Base-by-base conservation (phyloP, 2,329 filamentous ascomycete species). In the Nemania abortiva region DNA sequence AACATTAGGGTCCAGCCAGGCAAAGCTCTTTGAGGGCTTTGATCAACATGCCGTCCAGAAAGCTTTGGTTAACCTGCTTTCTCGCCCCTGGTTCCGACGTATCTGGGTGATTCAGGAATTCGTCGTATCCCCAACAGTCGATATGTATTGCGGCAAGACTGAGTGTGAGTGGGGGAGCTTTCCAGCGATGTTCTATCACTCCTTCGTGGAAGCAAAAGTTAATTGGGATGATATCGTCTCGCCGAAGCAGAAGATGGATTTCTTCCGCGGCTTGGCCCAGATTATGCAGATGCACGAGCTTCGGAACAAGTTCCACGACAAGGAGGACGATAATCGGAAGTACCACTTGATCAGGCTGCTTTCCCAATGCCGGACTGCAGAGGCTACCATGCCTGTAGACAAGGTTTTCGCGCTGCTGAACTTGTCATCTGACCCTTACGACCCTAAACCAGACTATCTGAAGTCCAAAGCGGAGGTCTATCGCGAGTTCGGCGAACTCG, bases 281-380 rank as follows among this genome's bases (percentile, higher is more conserved):
- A 63, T 60, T 11, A 55, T 54, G 49, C 59, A 55, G 24, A 63
- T 54, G 59, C 34, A 63, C 18, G 59, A 55, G 24, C 37, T 63
- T 31, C 59, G 34, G 42, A 45, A 45, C 50, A 27, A 53, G 11
- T 27, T 31, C 18, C 50, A 53, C n/a, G 27, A 34, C 50, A 53
- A 53, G 27, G 50, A 53, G 11, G 50, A 53, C 7, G 27, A 31
- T 18, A 18, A 34, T 34, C 24, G 13, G 24, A 6, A 53, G 27
- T 5, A 9, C 9, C 18, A 31, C 15, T 31, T 53, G 50, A 15
- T 34, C 6, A 27, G 13, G 15, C 27, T 53, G 2, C 50, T 53
- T 29, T 53, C 50, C 18, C 24, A 24, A 1, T 53, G 50, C 10
- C 50, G 50, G 50, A 31, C 50, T n/a, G 50, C 50, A 10, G 50